Percentiles rank a stretch among this genome's conserved stretches.
These are phyloP conservation scores for Papilionanthe hybrid DNA, from an alignment of 116 monocot species.

Conservation along the genomic window DNA sequence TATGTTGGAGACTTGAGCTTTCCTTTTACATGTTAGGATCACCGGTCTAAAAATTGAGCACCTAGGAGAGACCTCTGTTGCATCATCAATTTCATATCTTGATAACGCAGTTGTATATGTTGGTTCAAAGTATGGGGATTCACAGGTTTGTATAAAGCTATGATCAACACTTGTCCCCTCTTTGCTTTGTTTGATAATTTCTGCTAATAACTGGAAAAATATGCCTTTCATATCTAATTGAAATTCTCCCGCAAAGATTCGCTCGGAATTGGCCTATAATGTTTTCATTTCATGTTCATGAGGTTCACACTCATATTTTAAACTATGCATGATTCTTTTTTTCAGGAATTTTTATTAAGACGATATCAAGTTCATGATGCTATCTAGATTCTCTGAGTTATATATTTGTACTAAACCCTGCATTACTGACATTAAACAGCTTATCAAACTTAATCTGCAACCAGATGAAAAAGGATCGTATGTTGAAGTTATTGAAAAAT, in stretches of 20 bases:
- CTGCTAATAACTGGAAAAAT: background rate
- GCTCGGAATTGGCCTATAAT: background rate
- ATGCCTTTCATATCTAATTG: background rate
- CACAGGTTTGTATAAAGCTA: conserved; percentile 49
- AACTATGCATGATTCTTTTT: background rate
- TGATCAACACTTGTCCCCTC: background rate
- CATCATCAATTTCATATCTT: conserved; percentile 96
- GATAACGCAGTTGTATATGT: conserved; percentile 97
- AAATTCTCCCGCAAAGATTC: background rate
- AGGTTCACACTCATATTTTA: background rate
- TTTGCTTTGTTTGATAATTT: background rate
- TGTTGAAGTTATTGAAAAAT: conserved; percentile 92
- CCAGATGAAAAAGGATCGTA: conserved; percentile 93
- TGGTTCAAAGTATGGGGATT: conserved; percentile 98
- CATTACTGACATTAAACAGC: conserved; percentile 31
- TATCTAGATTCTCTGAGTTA: background rate
- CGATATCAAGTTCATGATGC: background rate
- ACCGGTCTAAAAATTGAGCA: conserved; percentile 95
- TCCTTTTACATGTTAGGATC: conserved; percentile 47
- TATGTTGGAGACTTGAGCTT: conserved; percentile 2
- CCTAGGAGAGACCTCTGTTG: conserved; percentile 89
- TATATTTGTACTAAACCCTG: conserved; percentile 1
- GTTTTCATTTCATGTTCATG: conserved; percentile 1
- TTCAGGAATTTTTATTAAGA: background rate
- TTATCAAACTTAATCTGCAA: conserved; percentile 93